Evolutionary conservation across 2,329 filamentous ascomycete genomes (phyloP).

Genomic region (Colletotrichum acutatum): DNA sequence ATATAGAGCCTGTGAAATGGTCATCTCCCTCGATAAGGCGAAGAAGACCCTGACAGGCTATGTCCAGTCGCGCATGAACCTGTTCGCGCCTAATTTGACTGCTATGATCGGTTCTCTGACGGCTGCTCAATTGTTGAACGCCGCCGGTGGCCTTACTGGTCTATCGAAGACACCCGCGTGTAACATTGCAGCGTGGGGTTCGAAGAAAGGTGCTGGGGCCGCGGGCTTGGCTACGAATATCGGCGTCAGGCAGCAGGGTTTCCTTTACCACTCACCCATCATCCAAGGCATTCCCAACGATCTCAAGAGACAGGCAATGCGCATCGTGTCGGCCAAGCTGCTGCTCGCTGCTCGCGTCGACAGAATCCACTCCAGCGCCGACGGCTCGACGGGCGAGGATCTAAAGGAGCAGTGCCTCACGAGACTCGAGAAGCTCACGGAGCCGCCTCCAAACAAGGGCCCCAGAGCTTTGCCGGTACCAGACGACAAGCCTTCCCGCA

Average conservation of each 20-base stretch:
- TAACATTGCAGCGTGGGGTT: constrained; percentile 91
- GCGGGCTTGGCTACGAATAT: constrained; percentile 92
- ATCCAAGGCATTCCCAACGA: constrained; percentile 85
- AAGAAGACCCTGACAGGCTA: constrained; percentile 91
- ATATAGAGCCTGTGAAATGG: constrained; percentile 84
- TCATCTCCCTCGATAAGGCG: constrained; percentile 85
- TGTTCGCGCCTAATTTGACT: constrained; percentile 95
- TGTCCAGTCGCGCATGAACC: constrained; percentile 95
- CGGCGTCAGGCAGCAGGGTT: constrained; percentile 90
- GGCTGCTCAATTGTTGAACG: constrained; percentile 95
- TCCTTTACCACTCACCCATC: constrained; percentile 90
- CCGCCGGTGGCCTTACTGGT: constrained; percentile 87
- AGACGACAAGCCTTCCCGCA: constrained; percentile 93
- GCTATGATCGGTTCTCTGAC: constrained; percentile 91
- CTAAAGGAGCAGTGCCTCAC: constrained; percentile 86
- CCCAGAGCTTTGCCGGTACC: constrained; percentile 88
- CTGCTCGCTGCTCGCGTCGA: constrained; percentile 94
- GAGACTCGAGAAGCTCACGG: constrained; percentile 90
- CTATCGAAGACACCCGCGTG: constrained; percentile 93
- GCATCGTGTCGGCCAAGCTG: constrained; percentile 92
- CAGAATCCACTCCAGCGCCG: constrained; percentile 81
- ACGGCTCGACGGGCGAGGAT: constrained; percentile 85
- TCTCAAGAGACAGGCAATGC: constrained; percentile 91
- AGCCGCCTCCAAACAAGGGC: constrained; percentile 90
- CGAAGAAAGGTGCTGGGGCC: constrained; percentile 81